Evolutionary conservation across 2,329 filamentous ascomycete genomes (phyloP).

Genomic region (Diaporthe aspalathi): DNA sequence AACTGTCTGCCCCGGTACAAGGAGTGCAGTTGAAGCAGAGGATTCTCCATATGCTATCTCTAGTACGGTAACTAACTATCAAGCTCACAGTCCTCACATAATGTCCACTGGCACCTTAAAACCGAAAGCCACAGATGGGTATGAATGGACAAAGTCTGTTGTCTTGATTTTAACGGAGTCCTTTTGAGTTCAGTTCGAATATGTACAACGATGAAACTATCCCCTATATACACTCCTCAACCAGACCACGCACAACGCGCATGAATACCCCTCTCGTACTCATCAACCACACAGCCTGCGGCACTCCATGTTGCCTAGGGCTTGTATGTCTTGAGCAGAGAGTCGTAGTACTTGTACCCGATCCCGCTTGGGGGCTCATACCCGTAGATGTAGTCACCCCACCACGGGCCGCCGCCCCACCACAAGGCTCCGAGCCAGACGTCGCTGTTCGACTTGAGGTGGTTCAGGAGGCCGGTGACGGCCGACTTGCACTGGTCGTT

Average conservation of each 20-base stretch:
- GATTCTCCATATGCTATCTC: not conserved
- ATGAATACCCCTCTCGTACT: not conserved
- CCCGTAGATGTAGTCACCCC: conserved; percentile 58
- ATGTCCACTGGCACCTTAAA: too few relatives aligned
- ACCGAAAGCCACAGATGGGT: too few relatives aligned
- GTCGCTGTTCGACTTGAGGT: conserved; percentile 64
- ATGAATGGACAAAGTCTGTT: not conserved
- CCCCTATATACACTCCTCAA: conserved; percentile 14
- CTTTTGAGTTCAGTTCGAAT: not conserved
- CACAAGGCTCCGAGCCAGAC: conserved; percentile 68
- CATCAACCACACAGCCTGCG: not conserved
- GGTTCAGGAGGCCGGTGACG: conserved; percentile 61
- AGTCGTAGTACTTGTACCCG: conserved; percentile 51
- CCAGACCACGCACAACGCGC: not conserved
- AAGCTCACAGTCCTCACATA: too few relatives aligned
- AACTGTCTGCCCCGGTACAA: not conserved
- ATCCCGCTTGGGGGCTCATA: conserved; percentile 60
- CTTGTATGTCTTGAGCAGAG: conserved; percentile 38
- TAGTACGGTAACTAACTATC: too few relatives aligned
- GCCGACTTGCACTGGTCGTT: conserved; percentile 63
- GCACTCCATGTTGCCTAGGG: conserved; percentile 19
- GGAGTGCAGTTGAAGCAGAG: not conserved
- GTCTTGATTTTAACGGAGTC: not conserved
- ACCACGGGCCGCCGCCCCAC: conserved; percentile 71
- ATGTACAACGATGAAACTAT: conserved; percentile 16